Conservation (phyloP, 257 asterid genomes). For the Solanum pennellii region DNA sequence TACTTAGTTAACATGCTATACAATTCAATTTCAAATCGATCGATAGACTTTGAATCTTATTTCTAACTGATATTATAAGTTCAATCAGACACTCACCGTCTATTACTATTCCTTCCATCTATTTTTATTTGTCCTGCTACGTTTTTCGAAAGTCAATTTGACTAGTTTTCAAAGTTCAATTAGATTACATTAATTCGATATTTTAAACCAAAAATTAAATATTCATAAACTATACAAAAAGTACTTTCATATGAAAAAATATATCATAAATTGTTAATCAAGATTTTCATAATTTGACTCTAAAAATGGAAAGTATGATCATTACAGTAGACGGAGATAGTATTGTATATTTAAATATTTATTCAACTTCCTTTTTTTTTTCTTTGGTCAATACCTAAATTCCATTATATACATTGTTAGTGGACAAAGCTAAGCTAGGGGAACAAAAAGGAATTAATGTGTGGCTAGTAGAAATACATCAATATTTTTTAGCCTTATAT, state of each 20-base stretch:
- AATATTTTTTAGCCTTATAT: background rate
- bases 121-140: too few species aligned
- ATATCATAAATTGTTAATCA: too few species aligned
- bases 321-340: too few species aligned
- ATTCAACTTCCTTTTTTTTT: background rate
- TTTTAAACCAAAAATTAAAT: too few species aligned
- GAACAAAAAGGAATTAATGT: background rate
- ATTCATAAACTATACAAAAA: too few species aligned
- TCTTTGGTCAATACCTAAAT: background rate
- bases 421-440: background rate
- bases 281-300: too few species aligned
- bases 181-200: too few species aligned
- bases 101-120: too few species aligned
- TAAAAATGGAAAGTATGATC: too few species aligned
- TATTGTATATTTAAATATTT: background rate
- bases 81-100: background rate
- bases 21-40: background rate
- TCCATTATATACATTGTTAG: background rate
- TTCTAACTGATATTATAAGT: background rate
- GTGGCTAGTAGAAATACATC: background rate
- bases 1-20: background rate
- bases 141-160: fast-evolving
- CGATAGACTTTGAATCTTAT: background rate
- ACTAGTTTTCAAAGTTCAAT: too few species aligned
- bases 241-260: too few species aligned